A percentile compares a stretch with the other conserved stretches of the same genome.
These are phyloP conservation scores for Leucogyrophana mollusca DNA, from an alignment of 768 basidiomycete genomes.

Conservation along the genomic window DNA sequence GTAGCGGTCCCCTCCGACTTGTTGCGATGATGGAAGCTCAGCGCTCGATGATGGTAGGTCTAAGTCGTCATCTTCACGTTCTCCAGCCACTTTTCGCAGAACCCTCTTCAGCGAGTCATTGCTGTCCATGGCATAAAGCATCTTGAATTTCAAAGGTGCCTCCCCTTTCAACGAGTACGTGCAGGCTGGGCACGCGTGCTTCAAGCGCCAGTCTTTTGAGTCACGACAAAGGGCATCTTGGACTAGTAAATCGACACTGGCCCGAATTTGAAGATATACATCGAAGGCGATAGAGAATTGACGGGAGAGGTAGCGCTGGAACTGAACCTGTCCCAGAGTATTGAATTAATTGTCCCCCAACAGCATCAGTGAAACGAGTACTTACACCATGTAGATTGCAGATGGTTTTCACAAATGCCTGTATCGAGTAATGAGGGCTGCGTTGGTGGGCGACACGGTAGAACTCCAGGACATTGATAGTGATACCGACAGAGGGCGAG, in stretches of 20 bases:
- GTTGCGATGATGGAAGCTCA: neutral
- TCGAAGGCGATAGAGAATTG: conserved; percentile 27
- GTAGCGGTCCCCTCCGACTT: neutral
- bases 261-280: conserved; percentile 22
- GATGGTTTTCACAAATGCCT: conserved; percentile 17
- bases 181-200: conserved; percentile 10
- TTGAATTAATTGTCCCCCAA: too few relatives aligned
- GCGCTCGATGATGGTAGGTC: neutral
- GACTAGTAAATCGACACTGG: conserved; percentile 10
- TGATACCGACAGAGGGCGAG: conserved; percentile 1
- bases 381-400: conserved; percentile 16
- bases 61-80: neutral
- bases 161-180: conserved; percentile 9
- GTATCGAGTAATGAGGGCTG: conserved; percentile 17
- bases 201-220: conserved; percentile 5
- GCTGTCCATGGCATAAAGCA: conserved; percentile 7
- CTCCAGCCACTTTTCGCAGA: neutral
- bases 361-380: neutral
- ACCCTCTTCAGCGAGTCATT: conserved; percentile 7
- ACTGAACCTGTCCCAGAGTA: conserved; percentile 1
- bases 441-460: conserved; percentile 8
- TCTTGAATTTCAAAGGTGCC: neutral
- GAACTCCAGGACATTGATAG: conserved; percentile 3
- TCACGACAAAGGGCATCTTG: conserved; percentile 8
- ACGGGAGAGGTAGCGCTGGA: conserved; percentile 4